phyloP scores from a whole-genome alignment of 129 eudicot genomes.

The Logfia minima region DNA sequence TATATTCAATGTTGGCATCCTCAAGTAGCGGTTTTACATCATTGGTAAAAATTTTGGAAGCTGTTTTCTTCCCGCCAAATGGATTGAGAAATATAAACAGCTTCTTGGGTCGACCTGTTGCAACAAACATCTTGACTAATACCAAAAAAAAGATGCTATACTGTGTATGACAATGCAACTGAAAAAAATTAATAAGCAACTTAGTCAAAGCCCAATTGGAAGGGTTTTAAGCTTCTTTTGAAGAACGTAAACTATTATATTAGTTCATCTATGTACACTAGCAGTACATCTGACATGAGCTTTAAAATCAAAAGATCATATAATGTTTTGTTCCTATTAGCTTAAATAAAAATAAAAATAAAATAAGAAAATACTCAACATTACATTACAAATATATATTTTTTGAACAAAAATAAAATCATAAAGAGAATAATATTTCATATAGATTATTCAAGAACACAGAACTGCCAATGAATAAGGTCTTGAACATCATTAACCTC shows the following conservation, averaged over 20 bases:
- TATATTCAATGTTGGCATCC: slow-evolving; percentile 69
- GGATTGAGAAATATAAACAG: slow-evolving; percentile 86
- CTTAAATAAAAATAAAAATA: no score
- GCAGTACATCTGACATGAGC: background rate
- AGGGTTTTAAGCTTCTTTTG: background rate
- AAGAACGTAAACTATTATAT: background rate
- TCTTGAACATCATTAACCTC: background rate
- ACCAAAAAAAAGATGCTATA: background rate
- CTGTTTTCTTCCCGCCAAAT: slow-evolving; percentile 79
- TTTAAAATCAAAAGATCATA: background rate
- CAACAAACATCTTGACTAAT: slow-evolving; percentile 6
- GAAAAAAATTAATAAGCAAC: background rate
- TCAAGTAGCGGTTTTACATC: slow-evolving; percentile 79
- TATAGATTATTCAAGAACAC: background rate
- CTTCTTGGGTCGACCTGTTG: slow-evolving; percentile 83
- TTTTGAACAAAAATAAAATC: background rate
- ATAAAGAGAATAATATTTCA: background rate
- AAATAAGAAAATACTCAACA: no score
- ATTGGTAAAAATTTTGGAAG: slow-evolving; percentile 55
- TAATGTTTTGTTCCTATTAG: no score
- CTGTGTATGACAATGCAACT: background rate
- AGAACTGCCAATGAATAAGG: background rate
- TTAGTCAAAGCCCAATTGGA: background rate
- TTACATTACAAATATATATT: no score
- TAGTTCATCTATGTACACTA: background rate